Evolutionary conservation across 2,329 filamentous ascomycete species (phyloP), one percentile per base, ranked within the genome.

Genomic region (Arthroderma sp.): DNA sequence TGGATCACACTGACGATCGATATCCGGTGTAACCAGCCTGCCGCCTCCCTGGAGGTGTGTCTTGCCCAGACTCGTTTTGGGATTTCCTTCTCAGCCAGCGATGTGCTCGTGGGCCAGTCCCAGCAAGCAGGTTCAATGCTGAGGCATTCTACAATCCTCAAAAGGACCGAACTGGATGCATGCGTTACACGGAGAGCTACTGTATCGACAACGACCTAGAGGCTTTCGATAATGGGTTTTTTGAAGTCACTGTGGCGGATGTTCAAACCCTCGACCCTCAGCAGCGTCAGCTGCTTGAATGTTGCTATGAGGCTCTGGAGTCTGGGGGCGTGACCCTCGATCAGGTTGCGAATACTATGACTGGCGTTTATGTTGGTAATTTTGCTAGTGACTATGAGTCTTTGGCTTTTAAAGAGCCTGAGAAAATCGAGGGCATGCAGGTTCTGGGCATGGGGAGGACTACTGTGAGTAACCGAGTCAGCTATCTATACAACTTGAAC

Each of bases 41-140:
- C 57, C 61, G 61, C 21, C 57, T 63, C 4, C 62, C 63, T 4
- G 64, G 64, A 15, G 58, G 52, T 44, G 59, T 64, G n/a, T 31
- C 31, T 11, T 58, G 54, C 8, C 59, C 61, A 4, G 58, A 59
- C 7, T 37, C 56, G 25, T 53, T 65, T 11, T 66, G 63, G 64
- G 56, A 63, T 9, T 37, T 66, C 9, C 43, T 65, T 4, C 38
- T 51, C 2, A 23, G 43, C 43, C 51, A 64, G 31, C 28, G 62
- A 31, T 39, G 58, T 25, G 54, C 51, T 15, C 58, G 57, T 15
- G 54, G 59, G 38, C 33, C 52, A 1, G 60, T 62, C 15, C 60
- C 61, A 4, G 13, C 49, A 4, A 55, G 53, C 1, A 58, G 63
- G 2, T 64, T 62, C 56, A 63, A 64, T 19, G 52, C 58, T 21